These are phyloP conservation scores for Penicillium sp. DNA, from an alignment of 2,329 filamentous ascomycete species.

Conservation along the genomic window DNA sequence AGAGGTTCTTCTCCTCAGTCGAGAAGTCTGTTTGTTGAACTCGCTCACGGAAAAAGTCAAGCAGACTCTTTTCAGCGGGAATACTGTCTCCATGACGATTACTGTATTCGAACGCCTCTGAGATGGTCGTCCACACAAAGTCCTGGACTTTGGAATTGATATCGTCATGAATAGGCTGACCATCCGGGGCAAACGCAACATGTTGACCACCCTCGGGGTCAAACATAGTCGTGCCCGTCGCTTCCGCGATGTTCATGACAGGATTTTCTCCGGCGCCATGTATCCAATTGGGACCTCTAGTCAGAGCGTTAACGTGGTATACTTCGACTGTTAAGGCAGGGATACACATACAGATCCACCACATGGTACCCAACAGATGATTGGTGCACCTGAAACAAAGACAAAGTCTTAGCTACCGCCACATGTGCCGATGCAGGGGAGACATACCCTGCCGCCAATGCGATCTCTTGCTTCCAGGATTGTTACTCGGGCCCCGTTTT, in stretches of 20 bases:
- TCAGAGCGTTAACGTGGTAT: background rate
- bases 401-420: background rate
- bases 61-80: slow-evolving; percentile 53
- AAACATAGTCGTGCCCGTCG: slow-evolving; percentile 53
- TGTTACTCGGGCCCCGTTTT: slow-evolving; percentile 58
- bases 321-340: background rate
- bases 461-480: slow-evolving; percentile 61
- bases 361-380: slow-evolving; percentile 49
- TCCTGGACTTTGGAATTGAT: slow-evolving; percentile 37
- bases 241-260: slow-evolving; percentile 57
- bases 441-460: slow-evolving; percentile 58
- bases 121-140: slow-evolving; percentile 60
- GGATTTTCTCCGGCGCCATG: slow-evolving; percentile 63
- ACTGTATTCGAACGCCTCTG: slow-evolving; percentile 61
- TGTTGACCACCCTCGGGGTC: slow-evolving; percentile 55
- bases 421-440: background rate
- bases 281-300: slow-evolving; percentile 65
- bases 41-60: slow-evolving; percentile 58
- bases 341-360: slow-evolving; percentile 56
- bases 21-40: slow-evolving; percentile 44
- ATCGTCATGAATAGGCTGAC: slow-evolving; percentile 42
- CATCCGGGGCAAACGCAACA: slow-evolving; percentile 50
- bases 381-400: slow-evolving; percentile 50
- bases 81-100: slow-evolving; percentile 55
- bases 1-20: slow-evolving; percentile 47